Base-by-base conservation (phyloP, 768 basidiomycete species). In the Sporobolomyces phaffii region DNA sequence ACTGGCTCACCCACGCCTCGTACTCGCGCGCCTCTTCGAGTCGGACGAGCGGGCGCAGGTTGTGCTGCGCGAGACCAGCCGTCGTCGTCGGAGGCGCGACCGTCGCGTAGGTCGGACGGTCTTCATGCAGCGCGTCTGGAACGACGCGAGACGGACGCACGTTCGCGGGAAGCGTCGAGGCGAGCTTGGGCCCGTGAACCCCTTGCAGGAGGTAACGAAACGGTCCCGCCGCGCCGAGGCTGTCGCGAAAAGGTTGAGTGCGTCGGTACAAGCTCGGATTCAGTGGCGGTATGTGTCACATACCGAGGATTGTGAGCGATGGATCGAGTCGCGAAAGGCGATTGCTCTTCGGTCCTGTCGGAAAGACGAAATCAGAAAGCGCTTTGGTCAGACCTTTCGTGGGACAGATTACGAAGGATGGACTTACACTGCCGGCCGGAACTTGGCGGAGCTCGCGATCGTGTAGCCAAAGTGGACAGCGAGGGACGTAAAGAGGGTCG, bases 381-480 rank as follows among this genome's bases (percentile, higher is more conserved):
- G n/a, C n/a, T n/a, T n/a, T 38, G 38, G 9, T 9, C 38, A 38
- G 38, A 38, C 38, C 10, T 38, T 17, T 38, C 38, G 38, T 17
- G 38, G 10, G 10, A 38, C 9, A 9, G 38, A 38, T 17, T 9
- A 9, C 33, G 50, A 41, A 60, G 22, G 9, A 22, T 38, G 67
- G 36, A 61, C 86, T 58, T 70, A 88, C 90, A 88, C 89, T 34
- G 88, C 88, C 3, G 90, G 80, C 11, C 31, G 45, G 29, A 68
- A 69, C 75, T 89, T 90, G 53, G 88, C 77, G 6, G 89, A 91
- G 72, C 87, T 89, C 68, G 90, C 91, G 87, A 93, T 91, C n/a
- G 86, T 87, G 78, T 86, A 92, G 15, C 88, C 89, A 78, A 92
- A 92, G 75, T 91, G 90, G 75, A 90, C 89, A 22, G 86, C 87